A percentile compares a stretch with the other conserved stretches of the same genome.
Conservation (phyloP, 1,284 basidiomycete genomes). For the Ustilago shanxiensis region DNA sequence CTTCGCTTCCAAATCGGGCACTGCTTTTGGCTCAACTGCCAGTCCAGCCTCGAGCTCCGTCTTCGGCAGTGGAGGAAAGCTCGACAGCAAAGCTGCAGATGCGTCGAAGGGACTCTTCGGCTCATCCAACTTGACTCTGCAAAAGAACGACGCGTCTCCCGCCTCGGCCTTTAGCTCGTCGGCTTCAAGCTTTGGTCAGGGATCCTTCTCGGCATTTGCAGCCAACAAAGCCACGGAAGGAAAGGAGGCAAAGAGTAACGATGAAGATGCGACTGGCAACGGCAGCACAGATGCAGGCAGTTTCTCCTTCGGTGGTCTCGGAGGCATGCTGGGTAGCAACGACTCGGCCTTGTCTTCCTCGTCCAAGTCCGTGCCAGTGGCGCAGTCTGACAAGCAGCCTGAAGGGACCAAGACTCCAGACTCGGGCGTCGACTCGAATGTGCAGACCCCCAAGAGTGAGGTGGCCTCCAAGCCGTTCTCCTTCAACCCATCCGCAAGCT, state of each 20-base stretch:
- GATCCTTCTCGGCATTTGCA: slow-evolving; percentile 37
- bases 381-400: slow-evolving; percentile 8
- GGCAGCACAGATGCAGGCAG: slow-evolving; percentile 22
- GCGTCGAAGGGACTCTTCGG: slow-evolving; percentile 25
- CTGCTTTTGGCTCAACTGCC: slow-evolving; percentile 25
- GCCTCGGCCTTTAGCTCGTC: slow-evolving; percentile 31
- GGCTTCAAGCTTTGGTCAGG: slow-evolving; percentile 29
- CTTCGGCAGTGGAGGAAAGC: slow-evolving; percentile 44
- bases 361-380: slow-evolving; percentile 4
- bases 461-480: slow-evolving; percentile 23
- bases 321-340: slow-evolving; percentile 30
- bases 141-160: slow-evolving; percentile 7
- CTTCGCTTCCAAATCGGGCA: slow-evolving; percentile 38
- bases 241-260: slow-evolving; percentile 25
- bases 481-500: slow-evolving; percentile 21
- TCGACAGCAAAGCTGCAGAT: slow-evolving; percentile 21
- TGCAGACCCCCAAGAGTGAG: slow-evolving; percentile 26
- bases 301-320: slow-evolving; percentile 55
- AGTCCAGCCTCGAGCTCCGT: slow-evolving; percentile 24
- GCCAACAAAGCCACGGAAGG: slow-evolving; percentile 44
- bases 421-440: slow-evolving; percentile 19
- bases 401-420: not conserved
- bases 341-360: slow-evolving; percentile 18
- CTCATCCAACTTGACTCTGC: slow-evolving; percentile 3
- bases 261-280: not conserved